Percentiles rank a stretch among this genome's conserved stretches.
These are phyloP conservation scores for Penicillium flavigenum DNA, from an alignment of 495 filamentous ascomycete genomes.

Conservation along the genomic window DNA sequence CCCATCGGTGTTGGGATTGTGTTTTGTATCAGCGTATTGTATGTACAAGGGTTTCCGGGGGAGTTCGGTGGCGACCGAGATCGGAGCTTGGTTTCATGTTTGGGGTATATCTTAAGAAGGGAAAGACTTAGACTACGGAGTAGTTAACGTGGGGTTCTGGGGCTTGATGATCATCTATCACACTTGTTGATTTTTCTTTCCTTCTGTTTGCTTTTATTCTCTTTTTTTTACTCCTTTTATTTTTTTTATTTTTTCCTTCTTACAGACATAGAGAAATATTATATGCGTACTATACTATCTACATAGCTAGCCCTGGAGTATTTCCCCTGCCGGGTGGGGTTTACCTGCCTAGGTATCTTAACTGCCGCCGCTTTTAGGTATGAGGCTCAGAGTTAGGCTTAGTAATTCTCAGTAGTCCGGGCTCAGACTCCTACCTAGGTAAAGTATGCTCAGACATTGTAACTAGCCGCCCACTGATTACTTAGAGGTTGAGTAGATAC, in stretches of 20 bases:
- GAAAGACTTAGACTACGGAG: neutral
- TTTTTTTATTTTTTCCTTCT: neutral
- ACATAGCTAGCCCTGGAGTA: too few relatives aligned
- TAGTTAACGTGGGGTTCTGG: neutral
- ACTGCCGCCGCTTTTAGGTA: too few relatives aligned
- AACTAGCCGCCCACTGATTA: too few relatives aligned
- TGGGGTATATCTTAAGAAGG: neutral
- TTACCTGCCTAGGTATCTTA: too few relatives aligned
- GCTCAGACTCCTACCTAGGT: too few relatives aligned
- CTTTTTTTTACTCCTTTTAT: neutral
- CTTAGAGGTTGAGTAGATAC: too few relatives aligned
- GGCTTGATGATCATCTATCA: neutral
- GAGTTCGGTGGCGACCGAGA: neutral
- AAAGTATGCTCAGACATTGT: too few relatives aligned
- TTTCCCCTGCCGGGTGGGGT: too few relatives aligned
- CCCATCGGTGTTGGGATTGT: neutral
- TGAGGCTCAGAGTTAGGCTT: too few relatives aligned
- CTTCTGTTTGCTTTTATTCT: neutral
- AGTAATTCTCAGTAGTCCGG: too few relatives aligned
- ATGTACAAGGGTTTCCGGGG: neutral
- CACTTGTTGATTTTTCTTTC: neutral
- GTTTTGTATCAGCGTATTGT: neutral
- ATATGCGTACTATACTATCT: too few relatives aligned
- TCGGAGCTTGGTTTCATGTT: conserved; percentile 1
- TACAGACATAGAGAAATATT: too few relatives aligned